Evolutionary conservation across 2,329 filamentous ascomycete species (phyloP).

Genomic region (Hymenoscyphus infarciens): DNA sequence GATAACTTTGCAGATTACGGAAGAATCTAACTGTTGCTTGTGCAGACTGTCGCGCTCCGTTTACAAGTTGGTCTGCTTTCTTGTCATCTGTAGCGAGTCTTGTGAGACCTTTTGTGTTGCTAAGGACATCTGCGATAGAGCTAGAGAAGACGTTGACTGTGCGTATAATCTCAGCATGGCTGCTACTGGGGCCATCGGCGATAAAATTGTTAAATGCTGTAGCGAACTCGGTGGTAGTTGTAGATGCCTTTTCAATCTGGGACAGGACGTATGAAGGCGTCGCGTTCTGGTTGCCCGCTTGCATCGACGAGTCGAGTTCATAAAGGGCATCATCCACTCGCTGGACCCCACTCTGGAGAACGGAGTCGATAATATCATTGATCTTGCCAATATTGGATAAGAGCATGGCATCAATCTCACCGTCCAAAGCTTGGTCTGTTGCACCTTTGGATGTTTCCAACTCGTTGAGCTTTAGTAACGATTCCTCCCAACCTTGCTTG

Average conservation of each 20-base stretch:
- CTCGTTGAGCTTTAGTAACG: constrained; percentile 87
- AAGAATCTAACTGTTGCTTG: constrained; percentile 91
- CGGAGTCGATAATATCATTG: constrained; percentile 95
- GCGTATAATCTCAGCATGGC: constrained; percentile 87
- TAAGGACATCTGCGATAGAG: constrained; percentile 87
- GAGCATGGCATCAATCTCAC: constrained; percentile 86
- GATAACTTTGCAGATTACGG: constrained; percentile 88
- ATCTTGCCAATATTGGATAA: constrained; percentile 87
- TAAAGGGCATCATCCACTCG: constrained; percentile 96
- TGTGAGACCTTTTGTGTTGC: constrained; percentile 92
- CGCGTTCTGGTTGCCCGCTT: constrained; percentile 97
- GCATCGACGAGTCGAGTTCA: constrained; percentile 96
- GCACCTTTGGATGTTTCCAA: constrained; percentile 72
- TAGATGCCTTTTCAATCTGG: constrained; percentile 93
- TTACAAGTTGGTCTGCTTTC: constrained; percentile 82
- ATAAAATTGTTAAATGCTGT: constrained; percentile 99
- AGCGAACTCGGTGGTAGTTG: constrained; percentile 93
- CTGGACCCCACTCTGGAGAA: constrained; percentile 86
- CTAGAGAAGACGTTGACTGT: constrained; percentile 87
- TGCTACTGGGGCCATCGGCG: constrained; percentile 88
- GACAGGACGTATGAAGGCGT: constrained; percentile 92
- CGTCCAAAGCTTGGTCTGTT: constrained; percentile 77
- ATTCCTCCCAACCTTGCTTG: constrained; percentile 97
- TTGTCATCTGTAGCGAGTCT: constrained; percentile 93
- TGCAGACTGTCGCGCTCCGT: constrained; percentile 78